Percentiles rank a stretch among this genome's conserved stretches.
Evolutionary conservation across 2,329 filamentous ascomycete genomes (phyloP).

Genomic region (Colletotrichum higginsianum): DNA sequence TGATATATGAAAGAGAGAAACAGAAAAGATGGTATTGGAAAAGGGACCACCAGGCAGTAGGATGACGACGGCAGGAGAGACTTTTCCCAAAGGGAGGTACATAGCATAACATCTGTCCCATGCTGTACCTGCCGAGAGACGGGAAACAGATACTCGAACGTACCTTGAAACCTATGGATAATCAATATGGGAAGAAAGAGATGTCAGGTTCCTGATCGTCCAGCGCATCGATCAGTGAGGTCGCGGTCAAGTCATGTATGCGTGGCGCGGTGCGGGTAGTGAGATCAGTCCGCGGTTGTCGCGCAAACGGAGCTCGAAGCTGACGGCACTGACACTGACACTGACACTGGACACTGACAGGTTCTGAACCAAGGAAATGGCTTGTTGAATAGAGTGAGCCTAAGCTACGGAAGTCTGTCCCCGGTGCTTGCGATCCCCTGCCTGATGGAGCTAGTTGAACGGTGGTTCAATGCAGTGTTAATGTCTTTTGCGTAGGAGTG

Average conservation of each 20-base stretch:
- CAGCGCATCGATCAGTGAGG: not conserved
- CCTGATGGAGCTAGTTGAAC: not conserved
- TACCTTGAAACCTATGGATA: not conserved
- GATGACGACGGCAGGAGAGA: not conserved
- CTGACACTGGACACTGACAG: conserved; percentile 10
- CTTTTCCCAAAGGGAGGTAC: not conserved
- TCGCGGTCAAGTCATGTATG: not conserved
- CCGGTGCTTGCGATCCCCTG: not conserved
- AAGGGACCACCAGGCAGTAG: not conserved
- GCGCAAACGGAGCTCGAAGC: conserved; percentile 5
- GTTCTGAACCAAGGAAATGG: not conserved
- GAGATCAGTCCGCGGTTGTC: not conserved
- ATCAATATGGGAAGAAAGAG: not conserved
- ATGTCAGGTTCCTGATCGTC: not conserved
- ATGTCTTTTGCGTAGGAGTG: not conserved
- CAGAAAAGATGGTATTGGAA: not conserved
- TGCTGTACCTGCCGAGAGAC: not conserved
- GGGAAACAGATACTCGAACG: not conserved
- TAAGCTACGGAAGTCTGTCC: conserved; percentile 7
- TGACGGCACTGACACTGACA: conserved; percentile 4
- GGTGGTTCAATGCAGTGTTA: not conserved
- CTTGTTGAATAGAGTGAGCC: not conserved
- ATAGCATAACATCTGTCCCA: not conserved
- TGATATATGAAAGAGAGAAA: no score
- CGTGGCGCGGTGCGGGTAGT: not conserved